These are phyloP conservation scores for Solanum hybrid DNA, from an alignment of 305 asterid genomes.

Conservation along the genomic window DNA sequence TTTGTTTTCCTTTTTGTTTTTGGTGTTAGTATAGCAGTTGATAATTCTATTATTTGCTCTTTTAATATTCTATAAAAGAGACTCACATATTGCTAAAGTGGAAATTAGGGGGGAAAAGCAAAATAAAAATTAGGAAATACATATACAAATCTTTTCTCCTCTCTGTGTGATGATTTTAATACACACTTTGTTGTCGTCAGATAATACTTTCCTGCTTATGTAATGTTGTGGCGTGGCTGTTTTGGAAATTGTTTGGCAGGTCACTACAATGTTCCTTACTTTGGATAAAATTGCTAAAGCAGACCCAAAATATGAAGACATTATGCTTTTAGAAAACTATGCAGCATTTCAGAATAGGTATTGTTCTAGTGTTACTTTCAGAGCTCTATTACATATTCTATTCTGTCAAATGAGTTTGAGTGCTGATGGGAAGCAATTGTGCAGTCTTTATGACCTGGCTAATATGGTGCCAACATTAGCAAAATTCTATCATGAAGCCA, in stretches of 20 bases:
- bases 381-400: not conserved
- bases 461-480: slow-evolving; percentile 94
- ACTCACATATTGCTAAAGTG: not conserved
- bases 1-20: not conserved
- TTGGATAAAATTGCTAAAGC: slow-evolving; percentile 92
- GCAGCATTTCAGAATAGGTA: slow-evolving; percentile 99
- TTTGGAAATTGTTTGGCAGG: slow-evolving; percentile 50
- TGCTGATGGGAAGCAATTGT: slow-evolving; percentile 26
- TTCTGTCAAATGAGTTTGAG: not conserved
- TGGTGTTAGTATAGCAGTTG: not conserved
- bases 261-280: slow-evolving; percentile 89
- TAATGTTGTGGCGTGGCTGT: slow-evolving; percentile 1
- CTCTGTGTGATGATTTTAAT: not conserved
- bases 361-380: not conserved
- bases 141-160: not conserved
- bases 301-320: slow-evolving; percentile 77
- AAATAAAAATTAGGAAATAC: not conserved
- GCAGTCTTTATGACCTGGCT: slow-evolving; percentile 97
- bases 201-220: not conserved
- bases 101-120: not conserved
- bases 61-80: not conserved
- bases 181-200: not conserved
- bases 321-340: slow-evolving; percentile 90
- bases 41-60: not conserved
- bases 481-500: slow-evolving; percentile 97